phyloP scores from a whole-genome alignment of 768 basidiomycete genomes.

The Tephrocybe sp. region DNA sequence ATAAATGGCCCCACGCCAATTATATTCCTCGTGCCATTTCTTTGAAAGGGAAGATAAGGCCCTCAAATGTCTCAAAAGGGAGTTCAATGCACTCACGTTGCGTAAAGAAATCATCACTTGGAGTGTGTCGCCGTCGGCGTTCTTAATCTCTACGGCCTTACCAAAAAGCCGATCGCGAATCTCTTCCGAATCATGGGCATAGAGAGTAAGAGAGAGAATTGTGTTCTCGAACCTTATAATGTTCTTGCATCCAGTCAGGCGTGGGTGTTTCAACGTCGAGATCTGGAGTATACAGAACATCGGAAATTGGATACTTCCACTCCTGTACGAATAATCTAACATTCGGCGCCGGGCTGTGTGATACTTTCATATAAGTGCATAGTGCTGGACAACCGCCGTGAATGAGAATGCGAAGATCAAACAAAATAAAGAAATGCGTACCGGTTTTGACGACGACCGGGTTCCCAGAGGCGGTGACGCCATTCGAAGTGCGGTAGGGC shows the following conservation, averaged over 20 bases:
- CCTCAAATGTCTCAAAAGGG: neutral
- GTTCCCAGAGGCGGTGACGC: conserved; percentile 1
- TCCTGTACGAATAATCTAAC: neutral
- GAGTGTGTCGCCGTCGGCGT: neutral
- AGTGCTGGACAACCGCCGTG: neutral
- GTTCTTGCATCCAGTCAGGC: neutral
- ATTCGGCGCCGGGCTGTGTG: neutral
- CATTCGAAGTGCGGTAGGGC: neutral
- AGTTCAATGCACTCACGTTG: neutral
- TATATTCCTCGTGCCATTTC: neutral
- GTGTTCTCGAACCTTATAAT: neutral
- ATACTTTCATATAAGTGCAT: neutral
- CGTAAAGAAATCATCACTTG: neutral
- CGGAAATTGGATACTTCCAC: no score
- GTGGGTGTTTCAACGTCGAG: neutral
- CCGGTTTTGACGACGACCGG: neutral
- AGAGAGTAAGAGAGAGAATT: neutral
- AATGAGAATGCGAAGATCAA: neutral
- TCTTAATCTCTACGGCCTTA: neutral
- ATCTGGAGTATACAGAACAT: neutral
- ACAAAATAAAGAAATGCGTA: neutral
- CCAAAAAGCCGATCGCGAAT: neutral
- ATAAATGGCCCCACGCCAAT: neutral
- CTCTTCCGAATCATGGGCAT: neutral
- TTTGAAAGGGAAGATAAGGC: neutral